Percentiles rank a stretch among this genome's conserved stretches.
These are phyloP conservation scores for Phytopythium ostracodes DNA, from an alignment of 352 stramenopile species.

Conservation along the genomic window DNA sequence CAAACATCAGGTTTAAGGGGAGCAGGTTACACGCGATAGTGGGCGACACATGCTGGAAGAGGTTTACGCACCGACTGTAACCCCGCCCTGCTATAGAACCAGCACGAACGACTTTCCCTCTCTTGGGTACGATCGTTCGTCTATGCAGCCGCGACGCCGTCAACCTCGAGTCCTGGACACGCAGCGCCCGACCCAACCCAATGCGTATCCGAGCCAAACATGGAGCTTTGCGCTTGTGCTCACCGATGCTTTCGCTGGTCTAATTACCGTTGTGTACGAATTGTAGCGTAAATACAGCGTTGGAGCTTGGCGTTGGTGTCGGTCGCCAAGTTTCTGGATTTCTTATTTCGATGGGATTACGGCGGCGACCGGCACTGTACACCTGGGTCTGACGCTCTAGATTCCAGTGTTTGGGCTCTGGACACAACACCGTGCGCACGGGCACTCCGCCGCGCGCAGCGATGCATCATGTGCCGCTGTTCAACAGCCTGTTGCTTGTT, in stretches of 20 bases:
- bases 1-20: no score
- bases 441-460: no score
- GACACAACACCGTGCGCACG: neutral
- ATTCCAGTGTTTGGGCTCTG: neutral
- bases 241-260: no score
- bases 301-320: neutral
- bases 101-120: neutral
- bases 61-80: neutral
- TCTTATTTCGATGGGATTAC: neutral
- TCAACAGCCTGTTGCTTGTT: no score
- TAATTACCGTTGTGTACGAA: no score
- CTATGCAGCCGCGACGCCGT: slow-evolving; percentile 4
- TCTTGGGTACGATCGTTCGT: slow-evolving; percentile 3
- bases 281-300: no score
- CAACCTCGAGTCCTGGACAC: neutral
- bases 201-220: neutral
- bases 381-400: neutral
- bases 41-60: neutral
- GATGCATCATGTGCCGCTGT: neutral
- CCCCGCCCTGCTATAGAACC: slow-evolving; percentile 6
- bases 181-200: neutral
- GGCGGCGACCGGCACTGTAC: neutral
- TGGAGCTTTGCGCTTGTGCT: no score
- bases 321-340: neutral
- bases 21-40: neutral